Percentiles rank a stretch among this genome's conserved stretches.
Conservation (phyloP, 2,329 filamentous ascomycete genomes). For the Metarhizium anisopliae region DNA sequence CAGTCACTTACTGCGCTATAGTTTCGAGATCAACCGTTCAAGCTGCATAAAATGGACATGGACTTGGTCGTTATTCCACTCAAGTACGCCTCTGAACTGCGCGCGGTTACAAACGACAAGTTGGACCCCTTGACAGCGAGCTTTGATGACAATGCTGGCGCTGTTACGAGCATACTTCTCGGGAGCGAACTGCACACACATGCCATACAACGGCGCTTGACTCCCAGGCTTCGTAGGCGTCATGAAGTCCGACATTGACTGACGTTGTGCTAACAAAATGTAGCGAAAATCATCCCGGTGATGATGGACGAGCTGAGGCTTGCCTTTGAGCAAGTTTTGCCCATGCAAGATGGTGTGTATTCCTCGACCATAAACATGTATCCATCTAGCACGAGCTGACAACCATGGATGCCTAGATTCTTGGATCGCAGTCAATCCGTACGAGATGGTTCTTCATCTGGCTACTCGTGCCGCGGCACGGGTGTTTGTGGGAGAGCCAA, state of each 20-base stretch:
- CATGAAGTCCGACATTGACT: neutral
- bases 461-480: constrained; percentile 9
- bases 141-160: constrained; percentile 11
- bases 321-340: constrained; percentile 6
- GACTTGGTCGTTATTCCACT: constrained; percentile 9
- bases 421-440: constrained; percentile 6
- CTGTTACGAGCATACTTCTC: constrained; percentile 7
- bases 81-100: constrained; percentile 7
- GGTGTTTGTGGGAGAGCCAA: constrained; percentile 9
- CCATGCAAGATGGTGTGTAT: neutral
- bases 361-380: too few relatives aligned
- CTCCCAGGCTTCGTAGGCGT: constrained; percentile 8
- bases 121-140: constrained; percentile 10
- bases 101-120: constrained; percentile 9
- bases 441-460: constrained; percentile 8
- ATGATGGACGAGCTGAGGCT: constrained; percentile 9
- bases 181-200: constrained; percentile 10
- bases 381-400: too few relatives aligned
- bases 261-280: neutral
- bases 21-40: constrained; percentile 7
- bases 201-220: constrained; percentile 9
- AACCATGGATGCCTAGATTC: neutral
- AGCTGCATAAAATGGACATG: constrained; percentile 11
- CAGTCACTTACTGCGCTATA: neutral
- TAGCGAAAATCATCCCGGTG: constrained; percentile 9